phyloP scores from a whole-genome alignment of 805 yeast genomes.

The Diddensiella caesifluorescens region DNA sequence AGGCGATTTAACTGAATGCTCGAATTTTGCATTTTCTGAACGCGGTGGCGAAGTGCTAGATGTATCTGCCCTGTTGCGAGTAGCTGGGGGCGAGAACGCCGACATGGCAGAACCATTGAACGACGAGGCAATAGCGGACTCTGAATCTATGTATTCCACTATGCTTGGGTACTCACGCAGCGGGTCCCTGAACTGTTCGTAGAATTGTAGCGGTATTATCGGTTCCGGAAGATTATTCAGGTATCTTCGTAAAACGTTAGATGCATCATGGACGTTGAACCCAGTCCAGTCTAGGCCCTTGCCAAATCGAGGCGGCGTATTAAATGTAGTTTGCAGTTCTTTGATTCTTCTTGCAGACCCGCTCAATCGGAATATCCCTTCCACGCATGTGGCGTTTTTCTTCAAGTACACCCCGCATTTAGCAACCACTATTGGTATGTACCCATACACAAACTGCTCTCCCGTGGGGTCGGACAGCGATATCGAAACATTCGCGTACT shows the following conservation, averaged over 20 bases:
- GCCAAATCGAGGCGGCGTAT: slow-evolving; percentile 86
- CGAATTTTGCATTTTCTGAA: too few relatives aligned
- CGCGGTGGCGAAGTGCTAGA: neutral
- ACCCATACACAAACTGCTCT: slow-evolving; percentile 72
- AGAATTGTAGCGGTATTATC: slow-evolving; percentile 69
- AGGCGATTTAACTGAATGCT: neutral
- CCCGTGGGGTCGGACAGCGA: slow-evolving; percentile 52
- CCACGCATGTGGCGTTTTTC: slow-evolving; percentile 60
- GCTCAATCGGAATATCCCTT: slow-evolving; percentile 90
- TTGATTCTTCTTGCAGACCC: slow-evolving; percentile 87
- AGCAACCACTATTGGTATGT: slow-evolving; percentile 91
- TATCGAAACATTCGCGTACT: slow-evolving; percentile 72
- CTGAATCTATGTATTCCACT: slow-evolving; percentile 47
- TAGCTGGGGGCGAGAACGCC: too few relatives aligned
- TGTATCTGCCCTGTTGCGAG: neutral
- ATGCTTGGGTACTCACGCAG: slow-evolving; percentile 56
- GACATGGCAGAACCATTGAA: neutral
- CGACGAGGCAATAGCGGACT: slow-evolving; percentile 4
- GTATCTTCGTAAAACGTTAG: slow-evolving; percentile 79
- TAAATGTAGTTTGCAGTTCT: slow-evolving; percentile 76
- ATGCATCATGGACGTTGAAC: slow-evolving; percentile 94
- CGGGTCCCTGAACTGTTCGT: slow-evolving; percentile 76
- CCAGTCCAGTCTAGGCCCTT: slow-evolving; percentile 86
- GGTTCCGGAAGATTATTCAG: slow-evolving; percentile 90
- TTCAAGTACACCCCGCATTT: slow-evolving; percentile 87